Evolutionary conservation across 169 alveolate species (phyloP), one percentile per base, ranked within the genome.

Genomic region (Plasmodium malariae): DNA sequence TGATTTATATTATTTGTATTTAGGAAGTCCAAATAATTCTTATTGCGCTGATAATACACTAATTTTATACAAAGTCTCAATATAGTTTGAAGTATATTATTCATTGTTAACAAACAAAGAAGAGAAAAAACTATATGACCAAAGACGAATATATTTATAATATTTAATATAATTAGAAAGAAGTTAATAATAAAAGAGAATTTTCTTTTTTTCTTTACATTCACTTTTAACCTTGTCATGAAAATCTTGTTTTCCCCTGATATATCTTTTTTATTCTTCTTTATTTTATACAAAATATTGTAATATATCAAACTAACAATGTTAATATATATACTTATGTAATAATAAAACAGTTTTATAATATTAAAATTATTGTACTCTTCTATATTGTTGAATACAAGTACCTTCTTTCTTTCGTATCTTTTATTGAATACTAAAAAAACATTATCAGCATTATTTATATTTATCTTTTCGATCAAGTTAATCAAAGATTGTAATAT

Each of bases 401-500:
- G 9, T 34, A 21, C 36, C 43, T 67, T 65, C 21, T 80, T 67
- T 14, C 63, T 57, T 17, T 80, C 90, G 26, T 67, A 57, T 54
- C 43, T 80, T 36, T 57, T 80, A 36, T 71, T 21, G 21, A 43
- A 76, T 34, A 51, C 21, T 21, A 69, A 43, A 28, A 80, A 51
- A 14, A 80, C 60, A 28, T 34, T 80, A 12, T 67, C 63, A 21
- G 37, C 70, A 57, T 51, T 67, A n/a, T 67, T 80, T 1, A 51
- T 63, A 48, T 67, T 80, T 26, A 80, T 55, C 51, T 80, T 80
- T 9, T 80, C 90, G 0, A 80, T 54, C 7, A 80, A 14, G 14
- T 63, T 59, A 5, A 80, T 80, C 32, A 80, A 40, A 3, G 90
- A 80, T 17, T 80, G 90, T 32, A 80, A 59, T 24, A 80, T 80